A percentile compares a stretch with the other conserved stretches of the same genome.
Conservation (phyloP, 768 basidiomycete species). For the Panus rudis region DNA sequence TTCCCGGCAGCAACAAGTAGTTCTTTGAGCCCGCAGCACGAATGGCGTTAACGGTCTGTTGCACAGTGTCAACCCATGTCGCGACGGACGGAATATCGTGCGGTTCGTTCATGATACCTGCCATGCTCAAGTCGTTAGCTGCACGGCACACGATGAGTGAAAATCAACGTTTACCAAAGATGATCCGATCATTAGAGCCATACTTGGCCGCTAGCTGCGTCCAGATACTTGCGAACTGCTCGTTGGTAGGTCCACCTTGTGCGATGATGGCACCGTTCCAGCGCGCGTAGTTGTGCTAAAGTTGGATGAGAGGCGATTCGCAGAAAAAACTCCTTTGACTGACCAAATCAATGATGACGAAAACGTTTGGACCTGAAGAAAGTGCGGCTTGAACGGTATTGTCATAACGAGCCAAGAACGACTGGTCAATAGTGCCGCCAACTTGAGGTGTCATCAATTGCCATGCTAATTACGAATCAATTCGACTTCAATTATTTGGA, state of each 20-base stretch:
- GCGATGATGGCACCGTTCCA: constrained; percentile 42
- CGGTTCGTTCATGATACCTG: constrained; percentile 40
- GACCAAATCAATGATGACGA: constrained; percentile 46
- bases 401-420: constrained; percentile 41
- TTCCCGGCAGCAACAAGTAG: constrained; percentile 38
- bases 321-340: constrained; percentile 7
- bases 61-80: constrained; percentile 29
- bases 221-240: constrained; percentile 35
- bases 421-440: constrained; percentile 39
- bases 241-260: constrained; percentile 37
- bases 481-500: not conserved
- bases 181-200: constrained; percentile 27
- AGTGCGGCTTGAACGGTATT: constrained; percentile 41
- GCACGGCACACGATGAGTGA: constrained; percentile 17
- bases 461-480: constrained; percentile 34
- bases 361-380: constrained; percentile 31
- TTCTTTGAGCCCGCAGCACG: constrained; percentile 36
- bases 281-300: constrained; percentile 51
- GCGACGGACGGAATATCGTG: constrained; percentile 34
- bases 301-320: not conserved
- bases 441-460: constrained; percentile 44
- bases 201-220: constrained; percentile 33
- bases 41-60: constrained; percentile 35
- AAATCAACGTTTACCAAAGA: constrained; percentile 21
- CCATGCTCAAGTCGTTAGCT: constrained; percentile 9